Evolutionary conservation across 768 basidiomycete genomes (phyloP).

Genomic region (Cyathus striatus): DNA sequence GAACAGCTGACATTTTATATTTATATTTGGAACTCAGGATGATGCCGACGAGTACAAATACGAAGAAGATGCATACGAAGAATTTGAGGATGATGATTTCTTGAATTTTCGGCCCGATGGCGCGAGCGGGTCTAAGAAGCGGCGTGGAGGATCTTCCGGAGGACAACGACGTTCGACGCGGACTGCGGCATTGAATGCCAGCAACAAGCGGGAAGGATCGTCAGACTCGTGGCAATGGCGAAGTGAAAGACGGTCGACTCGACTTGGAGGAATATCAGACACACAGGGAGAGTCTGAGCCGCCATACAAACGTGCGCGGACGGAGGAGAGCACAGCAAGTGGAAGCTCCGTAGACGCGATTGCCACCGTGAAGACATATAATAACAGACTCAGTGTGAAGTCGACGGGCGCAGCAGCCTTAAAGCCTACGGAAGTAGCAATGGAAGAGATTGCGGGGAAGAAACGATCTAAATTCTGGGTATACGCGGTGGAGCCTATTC

Average conservation of each 20-base stretch:
- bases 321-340: constrained; percentile 67
- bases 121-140: constrained; percentile 36
- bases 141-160: constrained; percentile 22
- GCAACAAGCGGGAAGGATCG: constrained; percentile 47
- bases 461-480: constrained; percentile 88
- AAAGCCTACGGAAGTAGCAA: constrained; percentile 67
- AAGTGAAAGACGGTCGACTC: constrained; percentile 68
- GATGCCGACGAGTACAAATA: constrained; percentile 66
- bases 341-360: constrained; percentile 42
- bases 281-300: constrained; percentile 44
- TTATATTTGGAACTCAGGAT: constrained; percentile 45
- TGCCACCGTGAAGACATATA: constrained; percentile 21
- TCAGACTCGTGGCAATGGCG: constrained; percentile 63
- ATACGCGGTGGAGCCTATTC: constrained; percentile 75
- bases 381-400: constrained; percentile 42
- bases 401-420: constrained; percentile 57
- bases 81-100: constrained; percentile 49
- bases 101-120: constrained; percentile 34
- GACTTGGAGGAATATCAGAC: constrained; percentile 56
- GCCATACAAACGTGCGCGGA: constrained; percentile 65
- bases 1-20: constrained; percentile 21
- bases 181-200: constrained; percentile 39
- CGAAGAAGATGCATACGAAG: constrained; percentile 63
- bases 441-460: constrained; percentile 74
- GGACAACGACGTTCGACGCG: constrained; percentile 53